Percentiles rank a stretch among this genome's conserved stretches.
Conservation (phyloP, 305 asterid species). For the Withania somnifera region DNA sequence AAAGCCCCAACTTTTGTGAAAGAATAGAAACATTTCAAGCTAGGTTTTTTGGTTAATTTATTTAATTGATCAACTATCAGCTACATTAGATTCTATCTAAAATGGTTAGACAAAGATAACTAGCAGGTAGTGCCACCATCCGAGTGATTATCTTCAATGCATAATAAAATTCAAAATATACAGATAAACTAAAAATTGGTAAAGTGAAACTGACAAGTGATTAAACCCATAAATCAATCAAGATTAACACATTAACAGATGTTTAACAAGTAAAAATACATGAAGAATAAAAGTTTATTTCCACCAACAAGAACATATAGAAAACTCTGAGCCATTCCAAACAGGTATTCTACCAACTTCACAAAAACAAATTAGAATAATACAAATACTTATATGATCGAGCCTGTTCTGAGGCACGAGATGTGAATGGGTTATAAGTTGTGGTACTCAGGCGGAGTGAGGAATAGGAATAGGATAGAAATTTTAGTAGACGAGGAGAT, state of each 20-base stretch:
- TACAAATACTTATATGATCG: background rate
- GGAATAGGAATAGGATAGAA: too few species aligned
- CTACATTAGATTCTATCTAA: background rate
- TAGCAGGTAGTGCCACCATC: background rate
- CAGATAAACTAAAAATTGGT: background rate
- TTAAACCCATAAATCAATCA: background rate
- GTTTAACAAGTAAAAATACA: background rate
- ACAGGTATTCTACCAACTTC: too few species aligned
- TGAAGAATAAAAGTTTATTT: background rate
- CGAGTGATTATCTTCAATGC: background rate
- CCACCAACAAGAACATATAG: background rate
- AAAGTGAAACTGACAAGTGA: background rate
- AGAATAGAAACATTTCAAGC: background rate
- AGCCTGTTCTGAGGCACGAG: background rate
- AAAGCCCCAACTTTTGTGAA: background rate
- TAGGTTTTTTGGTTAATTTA: background rate
- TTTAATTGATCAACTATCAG: background rate
- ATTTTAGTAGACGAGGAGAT: too few species aligned
- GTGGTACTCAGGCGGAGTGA: too few species aligned
- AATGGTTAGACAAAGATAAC: background rate
- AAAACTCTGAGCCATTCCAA: background rate
- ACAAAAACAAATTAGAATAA: background rate
- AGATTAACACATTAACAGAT: background rate
- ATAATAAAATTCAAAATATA: background rate
- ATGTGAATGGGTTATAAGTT: too few species aligned